Conservation (phyloP, 176 grass and related monocot genomes). For the Olyra latifolia region DNA sequence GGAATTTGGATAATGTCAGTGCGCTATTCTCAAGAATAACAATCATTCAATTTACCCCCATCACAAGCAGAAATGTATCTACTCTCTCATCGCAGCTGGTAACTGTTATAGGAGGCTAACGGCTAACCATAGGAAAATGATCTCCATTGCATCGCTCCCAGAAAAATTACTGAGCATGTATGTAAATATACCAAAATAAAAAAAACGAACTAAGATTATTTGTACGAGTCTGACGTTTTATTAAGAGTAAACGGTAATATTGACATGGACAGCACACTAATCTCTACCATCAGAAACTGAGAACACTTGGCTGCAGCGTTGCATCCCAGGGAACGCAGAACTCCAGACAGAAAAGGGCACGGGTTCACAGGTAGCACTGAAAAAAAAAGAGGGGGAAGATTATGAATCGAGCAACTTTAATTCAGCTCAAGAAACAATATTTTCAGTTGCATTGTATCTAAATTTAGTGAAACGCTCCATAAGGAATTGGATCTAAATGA, state of each 20-base stretch:
- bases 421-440: background rate
- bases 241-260: conserved; percentile 36
- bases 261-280: conserved; percentile 31
- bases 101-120: background rate
- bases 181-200: conserved; percentile 16
- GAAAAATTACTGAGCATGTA: conserved; percentile 35
- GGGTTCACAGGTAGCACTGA: conserved; percentile 27
- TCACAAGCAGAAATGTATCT: background rate
- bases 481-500: background rate
- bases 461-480: background rate
- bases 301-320: conserved; percentile 17
- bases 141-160: conserved; percentile 29
- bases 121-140: background rate
- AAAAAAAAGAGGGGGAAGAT: background rate
- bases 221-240: conserved; percentile 17
- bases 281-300: conserved; percentile 31
- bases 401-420: background rate
- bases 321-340: background rate
- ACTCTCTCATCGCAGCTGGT: background rate
- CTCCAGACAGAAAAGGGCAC: background rate
- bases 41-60: background rate
- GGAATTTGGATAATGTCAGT: background rate
- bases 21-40: background rate
- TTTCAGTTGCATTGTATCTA: background rate
- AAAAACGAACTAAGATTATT: background rate